These are phyloP conservation scores for Penicillium thymicola DNA, from an alignment of 2,329 filamentous ascomycete species.

Conservation along the genomic window DNA sequence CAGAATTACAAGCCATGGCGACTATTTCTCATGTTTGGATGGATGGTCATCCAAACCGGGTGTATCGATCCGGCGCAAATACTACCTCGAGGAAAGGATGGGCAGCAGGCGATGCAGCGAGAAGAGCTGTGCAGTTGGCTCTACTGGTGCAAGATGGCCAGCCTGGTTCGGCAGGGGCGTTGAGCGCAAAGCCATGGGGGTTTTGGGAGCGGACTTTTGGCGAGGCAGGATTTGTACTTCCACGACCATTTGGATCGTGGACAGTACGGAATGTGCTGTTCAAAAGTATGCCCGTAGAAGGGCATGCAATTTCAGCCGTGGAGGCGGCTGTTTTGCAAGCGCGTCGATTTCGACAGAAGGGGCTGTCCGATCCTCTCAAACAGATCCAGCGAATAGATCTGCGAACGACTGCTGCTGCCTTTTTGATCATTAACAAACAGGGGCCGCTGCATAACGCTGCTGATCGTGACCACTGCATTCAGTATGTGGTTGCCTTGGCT, in stretches of 20 bases:
- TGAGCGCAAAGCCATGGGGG: constrained; percentile 36
- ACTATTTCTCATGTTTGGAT: constrained; percentile 42
- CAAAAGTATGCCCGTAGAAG: constrained; percentile 32
- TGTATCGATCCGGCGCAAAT: constrained; percentile 35
- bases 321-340: constrained; percentile 30
- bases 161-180: constrained; percentile 26
- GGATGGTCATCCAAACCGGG: constrained; percentile 38
- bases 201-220: constrained; percentile 32
- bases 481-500: constrained; percentile 33
- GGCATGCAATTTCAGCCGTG: constrained; percentile 34
- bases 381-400: constrained; percentile 29
- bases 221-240: constrained; percentile 16
- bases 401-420: constrained; percentile 30
- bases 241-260: constrained; percentile 21
- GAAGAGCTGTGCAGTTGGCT: constrained; percentile 40
- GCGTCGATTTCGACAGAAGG: constrained; percentile 9
- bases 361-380: constrained; percentile 8
- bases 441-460: constrained; percentile 29
- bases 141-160: constrained; percentile 30
- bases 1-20: constrained; percentile 31
- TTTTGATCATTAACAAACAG: constrained; percentile 35
- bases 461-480: constrained; percentile 38
- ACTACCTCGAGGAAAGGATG: constrained; percentile 42
- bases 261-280: constrained; percentile 25
- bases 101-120: constrained; percentile 43